Conservation (phyloP, 2,329 filamentous ascomycete genomes). For the Anisogramma anomala region DNA sequence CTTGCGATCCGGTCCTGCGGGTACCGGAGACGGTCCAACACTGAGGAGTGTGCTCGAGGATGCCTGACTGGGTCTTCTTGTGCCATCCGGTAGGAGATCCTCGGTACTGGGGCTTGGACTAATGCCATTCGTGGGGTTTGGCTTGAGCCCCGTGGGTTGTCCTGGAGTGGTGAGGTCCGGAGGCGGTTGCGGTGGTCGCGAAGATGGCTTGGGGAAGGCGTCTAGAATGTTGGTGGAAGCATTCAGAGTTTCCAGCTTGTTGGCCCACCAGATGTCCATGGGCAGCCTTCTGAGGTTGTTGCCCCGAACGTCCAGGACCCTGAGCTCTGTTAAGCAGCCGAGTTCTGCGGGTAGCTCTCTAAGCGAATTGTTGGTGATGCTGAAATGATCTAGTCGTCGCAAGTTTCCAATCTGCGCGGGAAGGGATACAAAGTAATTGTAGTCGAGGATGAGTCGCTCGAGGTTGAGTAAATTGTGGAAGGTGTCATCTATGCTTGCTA, state of each 20-base stretch:
- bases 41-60: slow-evolving; percentile 69
- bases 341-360: slow-evolving; percentile 77
- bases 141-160: slow-evolving; percentile 24
- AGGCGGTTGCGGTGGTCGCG: slow-evolving; percentile 52
- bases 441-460: slow-evolving; percentile 79
- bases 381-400: slow-evolving; percentile 76
- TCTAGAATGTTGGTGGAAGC: slow-evolving; percentile 90
- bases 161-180: slow-evolving; percentile 31
- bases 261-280: slow-evolving; percentile 91
- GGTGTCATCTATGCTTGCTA: slow-evolving; percentile 78
- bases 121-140: slow-evolving; percentile 27
- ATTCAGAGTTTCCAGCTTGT: slow-evolving; percentile 81
- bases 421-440: slow-evolving; percentile 88
- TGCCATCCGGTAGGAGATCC: slow-evolving; percentile 50
- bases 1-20: slow-evolving; percentile 54
- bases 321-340: slow-evolving; percentile 73
- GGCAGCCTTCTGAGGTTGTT: slow-evolving; percentile 88
- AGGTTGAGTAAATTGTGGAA: slow-evolving; percentile 82
- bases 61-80: slow-evolving; percentile 70
- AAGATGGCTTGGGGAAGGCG: slow-evolving; percentile 76
- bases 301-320: slow-evolving; percentile 76
- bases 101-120: slow-evolving; percentile 62
- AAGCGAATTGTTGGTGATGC: slow-evolving; percentile 83
- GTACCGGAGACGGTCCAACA: slow-evolving; percentile 60
- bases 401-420: slow-evolving; percentile 77